Evolutionary conservation across 2,329 filamentous ascomycete genomes (phyloP).

Genomic region (Metarhizium sp.): DNA sequence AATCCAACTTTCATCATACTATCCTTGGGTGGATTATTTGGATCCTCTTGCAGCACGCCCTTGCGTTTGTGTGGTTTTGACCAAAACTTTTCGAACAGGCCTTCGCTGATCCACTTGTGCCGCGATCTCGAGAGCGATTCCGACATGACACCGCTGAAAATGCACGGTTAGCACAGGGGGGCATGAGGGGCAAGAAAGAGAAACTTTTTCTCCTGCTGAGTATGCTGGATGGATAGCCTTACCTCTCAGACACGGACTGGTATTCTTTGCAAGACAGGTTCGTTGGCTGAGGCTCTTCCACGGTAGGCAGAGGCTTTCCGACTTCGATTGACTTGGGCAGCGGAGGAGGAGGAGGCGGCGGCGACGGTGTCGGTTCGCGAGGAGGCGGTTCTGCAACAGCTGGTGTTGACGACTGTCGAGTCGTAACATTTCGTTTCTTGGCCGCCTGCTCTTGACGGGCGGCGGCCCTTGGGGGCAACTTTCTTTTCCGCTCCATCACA

Average conservation of each 20-base stretch:
- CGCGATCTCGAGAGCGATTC: conserved; percentile 68
- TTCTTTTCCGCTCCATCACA: conserved; percentile 56
- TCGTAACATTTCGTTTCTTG: conserved; percentile 50
- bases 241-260: conserved; percentile 67
- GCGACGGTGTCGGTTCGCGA: conserved; percentile 22
- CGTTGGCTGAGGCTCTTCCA: conserved; percentile 56
- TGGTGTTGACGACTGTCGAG: conserved; percentile 42
- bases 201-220: background rate
- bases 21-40: conserved; percentile 59
- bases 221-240: conserved; percentile 7
- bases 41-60: conserved; percentile 52
- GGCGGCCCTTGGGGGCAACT: conserved; percentile 52
- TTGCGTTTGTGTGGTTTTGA: conserved; percentile 62
- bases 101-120: conserved; percentile 61
- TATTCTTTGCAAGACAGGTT: conserved; percentile 57
- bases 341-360: conserved; percentile 23
- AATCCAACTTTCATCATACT: conserved; percentile 65
- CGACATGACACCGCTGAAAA: conserved; percentile 57
- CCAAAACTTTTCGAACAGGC: conserved; percentile 71
- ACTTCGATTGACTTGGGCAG: conserved; percentile 55
- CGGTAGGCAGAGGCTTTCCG: conserved; percentile 61
- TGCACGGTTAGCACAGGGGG: background rate
- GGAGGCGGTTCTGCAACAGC: conserved; percentile 22
- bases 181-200: background rate
- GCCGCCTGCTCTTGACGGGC: conserved; percentile 49